Conservation (phyloP, 2,329 filamentous ascomycete genomes). For the Bipolaris gigantea region DNA sequence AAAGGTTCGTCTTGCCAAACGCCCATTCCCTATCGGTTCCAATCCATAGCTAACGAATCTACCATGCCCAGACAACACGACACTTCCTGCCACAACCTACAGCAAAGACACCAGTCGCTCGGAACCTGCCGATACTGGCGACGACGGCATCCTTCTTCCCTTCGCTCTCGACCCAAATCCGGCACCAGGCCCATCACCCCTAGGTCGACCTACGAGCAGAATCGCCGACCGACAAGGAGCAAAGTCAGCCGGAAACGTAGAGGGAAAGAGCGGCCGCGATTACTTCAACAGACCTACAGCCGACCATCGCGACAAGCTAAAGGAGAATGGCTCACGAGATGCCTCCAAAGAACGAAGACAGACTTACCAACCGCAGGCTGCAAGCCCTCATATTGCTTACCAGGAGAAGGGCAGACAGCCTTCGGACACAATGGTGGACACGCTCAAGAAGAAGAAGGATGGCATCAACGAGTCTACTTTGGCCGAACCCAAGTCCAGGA, state of each 20-base stretch:
- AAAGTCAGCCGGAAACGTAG: slow-evolving; percentile 23
- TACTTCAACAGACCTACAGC: slow-evolving; percentile 48
- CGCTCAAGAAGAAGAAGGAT: slow-evolving; percentile 53
- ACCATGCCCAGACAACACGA: slow-evolving; percentile 58
- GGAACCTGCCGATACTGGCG: slow-evolving; percentile 63
- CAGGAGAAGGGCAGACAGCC: slow-evolving; percentile 76
- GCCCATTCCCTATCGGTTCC: not conserved
- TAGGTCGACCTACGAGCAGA: slow-evolving; percentile 37
- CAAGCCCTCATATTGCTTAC: slow-evolving; percentile 88
- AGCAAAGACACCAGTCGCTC: slow-evolving; percentile 73
- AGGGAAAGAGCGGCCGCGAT: slow-evolving; percentile 43
- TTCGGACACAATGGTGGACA: slow-evolving; percentile 63
- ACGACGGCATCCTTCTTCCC: slow-evolving; percentile 54
- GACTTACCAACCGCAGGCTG: slow-evolving; percentile 19
- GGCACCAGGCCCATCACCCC: slow-evolving; percentile 45
- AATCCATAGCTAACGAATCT: slow-evolving; percentile 11
- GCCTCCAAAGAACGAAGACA: slow-evolving; percentile 48
- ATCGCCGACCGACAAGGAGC: slow-evolving; percentile 30
- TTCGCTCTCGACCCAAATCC: slow-evolving; percentile 57
- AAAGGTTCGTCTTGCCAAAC: slow-evolving; percentile 36
- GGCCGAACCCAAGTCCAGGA: slow-evolving; percentile 54
- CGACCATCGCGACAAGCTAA: slow-evolving; percentile 47
- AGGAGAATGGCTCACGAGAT: slow-evolving; percentile 50
- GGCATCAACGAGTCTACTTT: slow-evolving; percentile 32
- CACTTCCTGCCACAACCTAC: slow-evolving; percentile 75